Evolutionary conservation across 306 rosid species (phyloP), one percentile per base, ranked within the genome.

Genomic region (Prunus mongolica): DNA sequence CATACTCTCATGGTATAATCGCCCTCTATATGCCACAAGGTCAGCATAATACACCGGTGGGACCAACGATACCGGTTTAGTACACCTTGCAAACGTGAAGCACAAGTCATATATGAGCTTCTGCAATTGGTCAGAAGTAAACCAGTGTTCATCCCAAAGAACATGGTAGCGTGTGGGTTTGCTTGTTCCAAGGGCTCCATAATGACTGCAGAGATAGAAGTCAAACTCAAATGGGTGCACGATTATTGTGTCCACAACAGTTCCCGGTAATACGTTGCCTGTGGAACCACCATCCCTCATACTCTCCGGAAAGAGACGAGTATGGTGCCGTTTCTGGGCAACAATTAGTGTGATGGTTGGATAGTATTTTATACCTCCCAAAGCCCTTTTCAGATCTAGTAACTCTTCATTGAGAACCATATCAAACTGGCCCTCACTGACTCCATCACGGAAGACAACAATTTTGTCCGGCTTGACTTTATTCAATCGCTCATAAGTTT

Each of bases 381-480:
- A 76, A 44, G 75, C 88, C 75, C 72, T 56, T 81, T 81, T 85
- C 82, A 92, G 24, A 76, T 87, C 97, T 12, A 27, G 64, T 0
- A 92, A 79, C 84, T 92, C 97, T 65, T 92, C 91, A 66, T 92
- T 90, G n/a, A 90, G 93, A 82, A 85, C 97, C 97, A 92, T 92
- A 75, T 92, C 93, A 78, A 92, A 92, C 52, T 92, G 96, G 50
- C 86, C 85, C 70, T 88, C 96, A 20, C 96, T 87, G 8, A 92
- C 97, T 69, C 97, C 97, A 76, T 88, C 96, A 2, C 96, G 93
- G 22, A 92, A 92, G 72, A 92, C 32, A 51, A 92, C 81, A 69
- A 92, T 85, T 73, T 77, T 86, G 24, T 74, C 83, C 0, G 93
- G 97, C 75, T 78, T 79, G 54, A 81, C 87, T 57, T 82, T 81